These are phyloP conservation scores for Penicillium sumatraense DNA, from an alignment of 2,329 filamentous ascomycete species.

Conservation along the genomic window DNA sequence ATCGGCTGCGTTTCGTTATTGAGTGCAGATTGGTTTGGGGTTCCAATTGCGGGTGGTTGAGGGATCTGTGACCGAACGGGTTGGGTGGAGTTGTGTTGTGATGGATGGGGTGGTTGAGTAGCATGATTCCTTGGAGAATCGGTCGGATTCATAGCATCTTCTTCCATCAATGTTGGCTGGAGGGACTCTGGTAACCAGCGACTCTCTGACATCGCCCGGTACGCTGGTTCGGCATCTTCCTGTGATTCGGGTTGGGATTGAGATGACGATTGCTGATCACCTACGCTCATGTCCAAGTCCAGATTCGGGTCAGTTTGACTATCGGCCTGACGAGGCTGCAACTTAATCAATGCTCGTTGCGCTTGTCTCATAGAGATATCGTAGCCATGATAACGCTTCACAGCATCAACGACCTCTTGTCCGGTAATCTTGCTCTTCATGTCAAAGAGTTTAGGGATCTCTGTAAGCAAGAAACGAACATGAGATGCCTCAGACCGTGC, in stretches of 20 bases:
- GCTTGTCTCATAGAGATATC: slow-evolving; percentile 46
- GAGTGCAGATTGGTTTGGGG: slow-evolving; percentile 28
- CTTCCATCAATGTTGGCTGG: slow-evolving; percentile 32
- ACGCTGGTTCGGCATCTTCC: slow-evolving; percentile 29
- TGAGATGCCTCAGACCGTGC: slow-evolving; percentile 47
- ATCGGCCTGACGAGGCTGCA: slow-evolving; percentile 36
- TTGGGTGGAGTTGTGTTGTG: slow-evolving; percentile 19
- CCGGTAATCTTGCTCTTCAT: slow-evolving; percentile 41
- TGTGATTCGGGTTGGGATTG: slow-evolving; percentile 31
- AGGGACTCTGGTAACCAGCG: slow-evolving; percentile 40
- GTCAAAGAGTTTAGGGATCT: slow-evolving; percentile 47
- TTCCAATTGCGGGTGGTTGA: slow-evolving; percentile 25
- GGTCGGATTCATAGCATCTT: slow-evolving; percentile 27
- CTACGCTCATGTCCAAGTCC: slow-evolving; percentile 28
- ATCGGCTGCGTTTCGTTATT: slow-evolving; percentile 28
- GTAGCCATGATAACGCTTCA: slow-evolving; percentile 47
- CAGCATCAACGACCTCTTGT: slow-evolving; percentile 45
- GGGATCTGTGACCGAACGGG: slow-evolving; percentile 24
- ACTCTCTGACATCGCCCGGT: slow-evolving; percentile 33
- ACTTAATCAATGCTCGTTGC: slow-evolving; percentile 41
- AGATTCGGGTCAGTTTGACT: slow-evolving; percentile 27
- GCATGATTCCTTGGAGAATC: slow-evolving; percentile 26
- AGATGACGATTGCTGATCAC: slow-evolving; percentile 31
- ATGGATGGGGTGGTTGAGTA: slow-evolving; percentile 18
- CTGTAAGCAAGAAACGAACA: slow-evolving; percentile 42